A percentile compares a stretch with the other conserved stretches of the same genome.
Conservation (phyloP, 805 yeast genomes). For the Wickerhamomyces kurtzmanii region DNA sequence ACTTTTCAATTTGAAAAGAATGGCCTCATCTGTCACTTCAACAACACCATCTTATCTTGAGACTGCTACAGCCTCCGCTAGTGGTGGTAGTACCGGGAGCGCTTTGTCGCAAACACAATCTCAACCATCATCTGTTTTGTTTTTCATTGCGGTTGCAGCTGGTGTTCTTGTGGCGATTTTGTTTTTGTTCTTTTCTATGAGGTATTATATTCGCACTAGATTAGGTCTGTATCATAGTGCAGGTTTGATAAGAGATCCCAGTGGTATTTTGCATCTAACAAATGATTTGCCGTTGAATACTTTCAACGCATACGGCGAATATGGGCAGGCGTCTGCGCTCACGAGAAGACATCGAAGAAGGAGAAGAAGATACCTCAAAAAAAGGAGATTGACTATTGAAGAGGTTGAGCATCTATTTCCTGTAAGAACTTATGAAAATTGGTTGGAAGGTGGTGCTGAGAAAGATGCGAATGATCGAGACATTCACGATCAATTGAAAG, state of each 20-base stretch:
- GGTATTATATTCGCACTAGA: constrained; percentile 48
- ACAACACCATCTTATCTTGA: too few relatives aligned
- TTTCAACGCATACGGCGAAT: constrained; percentile 9
- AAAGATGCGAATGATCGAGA: constrained; percentile 34
- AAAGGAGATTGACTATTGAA: constrained; percentile 40
- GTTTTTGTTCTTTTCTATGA: constrained; percentile 48
- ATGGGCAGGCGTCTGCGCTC: constrained; percentile 7
- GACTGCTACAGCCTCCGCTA: too few relatives aligned
- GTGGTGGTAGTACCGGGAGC: too few relatives aligned
- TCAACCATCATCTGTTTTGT: constrained; percentile 52
- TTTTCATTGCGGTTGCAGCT: constrained; percentile 53
- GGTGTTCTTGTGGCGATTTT: constrained; percentile 48
- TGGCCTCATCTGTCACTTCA: too few relatives aligned
- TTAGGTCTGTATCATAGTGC: constrained; percentile 36
- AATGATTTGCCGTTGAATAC: constrained; percentile 15
- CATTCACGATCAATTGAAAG: constrained; percentile 31
- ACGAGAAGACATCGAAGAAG: constrained; percentile 21
- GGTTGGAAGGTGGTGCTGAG: constrained; percentile 55
- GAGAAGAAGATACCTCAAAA: constrained; percentile 33
- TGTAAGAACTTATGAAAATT: constrained; percentile 40
- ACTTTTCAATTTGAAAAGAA: too few relatives aligned
- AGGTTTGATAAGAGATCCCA: too few relatives aligned
- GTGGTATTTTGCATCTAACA: constrained; percentile 9
- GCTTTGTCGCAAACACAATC: too few relatives aligned
- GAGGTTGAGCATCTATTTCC: constrained; percentile 60